These are phyloP conservation scores for Fusarium sublunatum DNA, from an alignment of 2,329 filamentous ascomycete genomes.

Conservation along the genomic window DNA sequence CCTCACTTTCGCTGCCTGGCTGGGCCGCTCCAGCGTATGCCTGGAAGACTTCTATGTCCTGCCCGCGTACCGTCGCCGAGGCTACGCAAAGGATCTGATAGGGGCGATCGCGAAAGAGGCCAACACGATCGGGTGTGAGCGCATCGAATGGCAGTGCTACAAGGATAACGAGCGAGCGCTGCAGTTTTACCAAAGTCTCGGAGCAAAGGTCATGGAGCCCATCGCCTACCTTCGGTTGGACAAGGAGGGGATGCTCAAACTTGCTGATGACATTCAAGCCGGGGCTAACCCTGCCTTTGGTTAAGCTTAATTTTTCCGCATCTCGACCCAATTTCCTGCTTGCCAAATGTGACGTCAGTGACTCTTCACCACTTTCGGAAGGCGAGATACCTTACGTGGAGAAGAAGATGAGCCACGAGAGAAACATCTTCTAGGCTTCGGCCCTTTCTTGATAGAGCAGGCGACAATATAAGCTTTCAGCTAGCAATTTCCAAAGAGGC, in stretches of 20 bases:
- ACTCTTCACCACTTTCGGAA: not conserved
- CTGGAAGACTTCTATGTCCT: slow-evolving; percentile 16
- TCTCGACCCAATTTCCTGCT: not conserved
- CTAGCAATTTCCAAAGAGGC: slow-evolving; percentile 13
- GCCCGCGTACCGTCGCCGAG: slow-evolving; percentile 10
- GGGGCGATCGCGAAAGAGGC: slow-evolving; percentile 15
- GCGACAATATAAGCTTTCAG: slow-evolving; percentile 1
- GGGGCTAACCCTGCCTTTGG: slow-evolving; percentile 8
- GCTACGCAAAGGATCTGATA: slow-evolving; percentile 7
- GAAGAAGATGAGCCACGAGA: not conserved
- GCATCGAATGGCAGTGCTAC: slow-evolving; percentile 15
- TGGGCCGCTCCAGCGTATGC: slow-evolving; percentile 4
- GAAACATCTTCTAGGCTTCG: not conserved
- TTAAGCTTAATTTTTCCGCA: slow-evolving; percentile 17
- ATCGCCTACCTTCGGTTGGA: slow-evolving; percentile 10
- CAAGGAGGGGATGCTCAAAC: slow-evolving; percentile 6
- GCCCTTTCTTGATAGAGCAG: slow-evolving; percentile 10
- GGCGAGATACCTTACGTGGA: not conserved
- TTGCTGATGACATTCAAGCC: not conserved
- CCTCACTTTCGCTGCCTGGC: slow-evolving; percentile 12
- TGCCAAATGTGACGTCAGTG: slow-evolving; percentile 5
- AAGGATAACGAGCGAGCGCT: slow-evolving; percentile 13
- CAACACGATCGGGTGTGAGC: slow-evolving; percentile 1
- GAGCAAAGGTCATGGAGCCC: slow-evolving; percentile 11
- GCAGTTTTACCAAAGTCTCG: slow-evolving; percentile 15